These are phyloP conservation scores for Phytophthora melonis DNA, from an alignment of 352 stramenopile species.

Conservation along the genomic window DNA sequence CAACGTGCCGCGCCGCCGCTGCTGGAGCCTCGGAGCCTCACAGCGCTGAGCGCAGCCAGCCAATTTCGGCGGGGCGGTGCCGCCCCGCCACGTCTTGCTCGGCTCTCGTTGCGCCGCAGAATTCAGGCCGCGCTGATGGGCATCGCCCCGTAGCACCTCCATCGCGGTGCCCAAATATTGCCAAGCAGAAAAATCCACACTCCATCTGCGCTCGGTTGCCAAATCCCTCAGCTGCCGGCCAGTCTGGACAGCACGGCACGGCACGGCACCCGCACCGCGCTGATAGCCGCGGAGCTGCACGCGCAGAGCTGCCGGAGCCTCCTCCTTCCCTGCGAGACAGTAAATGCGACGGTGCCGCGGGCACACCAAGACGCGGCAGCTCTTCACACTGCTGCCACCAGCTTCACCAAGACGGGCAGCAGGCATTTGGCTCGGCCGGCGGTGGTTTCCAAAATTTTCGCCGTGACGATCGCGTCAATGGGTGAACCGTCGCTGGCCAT, in stretches of 20 bases:
- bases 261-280: background rate
- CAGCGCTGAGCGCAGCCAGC: constrained; percentile 28
- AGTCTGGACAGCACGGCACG: background rate
- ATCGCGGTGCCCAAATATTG: constrained; percentile 16
- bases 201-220: constrained; percentile 20
- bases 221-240: constrained; percentile 14
- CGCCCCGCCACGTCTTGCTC: background rate
- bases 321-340: background rate
- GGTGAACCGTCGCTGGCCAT: constrained; percentile 35
- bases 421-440: constrained; percentile 1
- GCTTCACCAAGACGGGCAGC: constrained; percentile 31
- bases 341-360: background rate
- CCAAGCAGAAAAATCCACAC: constrained; percentile 36
- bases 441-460: constrained; percentile 38
- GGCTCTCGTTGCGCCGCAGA: constrained; percentile 3
- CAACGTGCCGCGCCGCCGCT: constrained; percentile 3
- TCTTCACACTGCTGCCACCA: too few species aligned
- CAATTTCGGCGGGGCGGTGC: constrained; percentile 28
- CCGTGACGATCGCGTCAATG: constrained; percentile 37
- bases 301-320: background rate
- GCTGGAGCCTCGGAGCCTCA: background rate
- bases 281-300: background rate
- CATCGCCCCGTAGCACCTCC: background rate
- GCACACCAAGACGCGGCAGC: constrained; percentile 1
- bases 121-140: constrained; percentile 23